phyloP scores from a whole-genome alignment of 352 stramenopile species.

The Globisporangium paroecandrum region DNA sequence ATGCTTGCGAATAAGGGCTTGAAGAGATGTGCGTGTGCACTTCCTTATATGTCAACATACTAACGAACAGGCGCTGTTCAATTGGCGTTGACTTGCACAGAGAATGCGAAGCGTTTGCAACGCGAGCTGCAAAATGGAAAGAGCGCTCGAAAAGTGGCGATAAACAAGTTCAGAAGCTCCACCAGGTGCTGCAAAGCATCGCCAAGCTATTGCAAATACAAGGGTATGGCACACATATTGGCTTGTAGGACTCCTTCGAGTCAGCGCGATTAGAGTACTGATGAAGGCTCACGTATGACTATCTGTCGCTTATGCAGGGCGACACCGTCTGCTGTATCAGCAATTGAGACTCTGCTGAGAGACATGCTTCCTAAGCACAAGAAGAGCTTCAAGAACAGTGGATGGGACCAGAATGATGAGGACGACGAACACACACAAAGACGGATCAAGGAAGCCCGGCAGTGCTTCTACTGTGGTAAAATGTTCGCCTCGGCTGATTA shows the following conservation, averaged over 20 bases:
- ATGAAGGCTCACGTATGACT: background rate
- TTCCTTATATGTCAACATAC: background rate
- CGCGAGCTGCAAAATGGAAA: slow-evolving; percentile 55
- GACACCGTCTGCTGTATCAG: slow-evolving; percentile 50
- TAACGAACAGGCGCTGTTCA: background rate
- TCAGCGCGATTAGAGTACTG: background rate
- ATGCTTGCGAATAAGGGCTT: background rate
- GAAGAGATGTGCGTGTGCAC: background rate
- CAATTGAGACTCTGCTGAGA: slow-evolving; percentile 52
- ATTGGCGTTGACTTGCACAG: slow-evolving; percentile 15
- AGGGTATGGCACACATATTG: slow-evolving; percentile 28
- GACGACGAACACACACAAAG: background rate
- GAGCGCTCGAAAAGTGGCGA: slow-evolving; percentile 36
- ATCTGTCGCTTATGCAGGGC: slow-evolving; percentile 23
- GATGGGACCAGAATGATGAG: slow-evolving; percentile 10
- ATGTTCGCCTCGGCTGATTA: slow-evolving; percentile 61
- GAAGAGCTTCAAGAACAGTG: background rate
- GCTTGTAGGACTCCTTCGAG: background rate
- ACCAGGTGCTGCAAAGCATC: slow-evolving; percentile 75
- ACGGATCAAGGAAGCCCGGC: slow-evolving; percentile 36
- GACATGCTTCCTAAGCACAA: slow-evolving; percentile 37
- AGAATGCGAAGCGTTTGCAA: slow-evolving; percentile 37
- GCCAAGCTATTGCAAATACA: slow-evolving; percentile 69
- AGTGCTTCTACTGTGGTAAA: slow-evolving; percentile 65
- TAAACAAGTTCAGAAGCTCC: slow-evolving; percentile 67